These are phyloP conservation scores for Pythium graminicola DNA, from an alignment of 352 stramenopile genomes.

Conservation along the genomic window DNA sequence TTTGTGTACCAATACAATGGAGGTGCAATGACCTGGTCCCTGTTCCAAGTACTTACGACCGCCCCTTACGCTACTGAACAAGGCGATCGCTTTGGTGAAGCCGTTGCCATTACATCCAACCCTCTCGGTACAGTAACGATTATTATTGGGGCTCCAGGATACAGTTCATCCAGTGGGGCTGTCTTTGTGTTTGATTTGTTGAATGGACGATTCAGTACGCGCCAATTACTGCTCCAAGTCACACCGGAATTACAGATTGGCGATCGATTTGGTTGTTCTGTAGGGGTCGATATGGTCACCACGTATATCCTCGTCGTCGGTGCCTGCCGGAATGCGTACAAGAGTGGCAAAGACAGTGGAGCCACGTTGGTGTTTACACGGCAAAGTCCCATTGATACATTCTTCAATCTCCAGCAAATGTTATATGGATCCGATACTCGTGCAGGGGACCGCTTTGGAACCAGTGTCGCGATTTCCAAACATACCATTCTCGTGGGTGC, in stretches of 20 bases:
- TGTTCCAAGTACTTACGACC: conserved; percentile 62
- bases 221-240: conserved; percentile 51
- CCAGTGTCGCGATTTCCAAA: conserved; percentile 55
- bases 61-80: conserved; percentile 33
- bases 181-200: conserved; percentile 75
- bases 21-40: conserved; percentile 29
- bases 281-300: conserved; percentile 66
- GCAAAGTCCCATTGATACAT: conserved; percentile 42
- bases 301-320: conserved; percentile 68
- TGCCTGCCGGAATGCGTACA: conserved; percentile 36
- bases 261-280: conserved; percentile 59
- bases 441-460: conserved; percentile 62
- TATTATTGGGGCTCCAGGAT: conserved; percentile 63
- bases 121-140: conserved; percentile 36
- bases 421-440: conserved; percentile 61
- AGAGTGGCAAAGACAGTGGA: conserved; percentile 37
- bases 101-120: conserved; percentile 53
- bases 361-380: conserved; percentile 47
- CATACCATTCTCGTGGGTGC: conserved; percentile 66
- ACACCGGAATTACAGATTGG: conserved; percentile 39
- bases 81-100: conserved; percentile 67
- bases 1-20: conserved; percentile 73
- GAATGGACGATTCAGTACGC: conserved; percentile 50
- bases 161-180: conserved; percentile 38
- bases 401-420: conserved; percentile 69